Percentiles rank a stretch among this genome's conserved stretches.
Evolutionary conservation across 2,329 filamentous ascomycete genomes (phyloP).

Genomic region (Penicillium aurantiogriseum): DNA sequence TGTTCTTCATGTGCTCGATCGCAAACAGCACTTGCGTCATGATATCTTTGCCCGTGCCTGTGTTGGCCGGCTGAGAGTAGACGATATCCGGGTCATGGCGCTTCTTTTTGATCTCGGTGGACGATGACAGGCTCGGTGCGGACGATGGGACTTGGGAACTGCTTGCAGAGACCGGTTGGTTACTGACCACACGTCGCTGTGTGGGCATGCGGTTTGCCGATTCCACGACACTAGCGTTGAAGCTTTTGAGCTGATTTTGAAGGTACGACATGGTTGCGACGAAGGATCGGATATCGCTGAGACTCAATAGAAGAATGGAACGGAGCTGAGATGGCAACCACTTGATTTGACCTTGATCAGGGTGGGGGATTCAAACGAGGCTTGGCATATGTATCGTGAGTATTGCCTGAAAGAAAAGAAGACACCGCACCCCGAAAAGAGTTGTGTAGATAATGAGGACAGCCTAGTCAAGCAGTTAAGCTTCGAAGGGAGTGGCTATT

Average conservation of each 20-base stretch:
- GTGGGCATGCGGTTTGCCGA: constrained; percentile 63
- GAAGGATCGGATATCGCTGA: neutral
- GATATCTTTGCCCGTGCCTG: constrained; percentile 73
- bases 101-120: constrained; percentile 55
- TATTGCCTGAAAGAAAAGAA: neutral
- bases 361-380: constrained; percentile 2
- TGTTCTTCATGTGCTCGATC: constrained; percentile 75
- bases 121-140: constrained; percentile 32
- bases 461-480: neutral
- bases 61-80: constrained; percentile 75
- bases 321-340: neutral
- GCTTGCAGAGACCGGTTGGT: constrained; percentile 57
- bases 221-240: constrained; percentile 61
- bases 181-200: constrained; percentile 50
- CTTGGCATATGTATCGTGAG: constrained; percentile 4
- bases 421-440: neutral
- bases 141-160: constrained; percentile 51
- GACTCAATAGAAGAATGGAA: constrained; percentile 6
- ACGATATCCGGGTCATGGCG: constrained; percentile 56
- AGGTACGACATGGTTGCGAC: constrained; percentile 60
- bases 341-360: constrained; percentile 7
- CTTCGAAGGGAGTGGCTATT: constrained; percentile 1
- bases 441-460: neutral
- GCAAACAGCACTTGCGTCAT: constrained; percentile 87
- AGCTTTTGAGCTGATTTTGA: constrained; percentile 63